Evolutionary conservation across 305 asterid species (phyloP), one percentile per base, ranked within the genome.

Genomic region (Fraxinus latifolia): DNA sequence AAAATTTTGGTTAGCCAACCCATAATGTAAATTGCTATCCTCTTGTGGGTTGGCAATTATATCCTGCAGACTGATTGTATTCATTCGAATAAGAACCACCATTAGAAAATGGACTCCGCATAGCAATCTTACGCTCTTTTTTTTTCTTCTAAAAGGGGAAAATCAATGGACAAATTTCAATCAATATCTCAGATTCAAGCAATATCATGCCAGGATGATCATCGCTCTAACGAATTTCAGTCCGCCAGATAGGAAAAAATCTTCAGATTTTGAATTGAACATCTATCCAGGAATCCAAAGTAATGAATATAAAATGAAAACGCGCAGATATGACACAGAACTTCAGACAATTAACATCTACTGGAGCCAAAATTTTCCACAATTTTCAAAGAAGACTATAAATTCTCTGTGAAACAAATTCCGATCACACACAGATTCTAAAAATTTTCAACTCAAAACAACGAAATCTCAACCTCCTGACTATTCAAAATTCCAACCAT

Each of bases 1-100:
- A 94, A 91, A 84, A 94, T 90, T 93, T 93, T 96, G 83, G 94
- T 87, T 75, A 96, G 84, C 99, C 99, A 96, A 81, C 93, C 93
- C 99, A 96, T 96, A 37, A 86, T 53, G 60, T 76, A 67, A 86
- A 33, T 42, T 44, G 74, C 80, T 85, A 82, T 76, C 80, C 23
- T 25, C 76, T 67, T 77, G 76, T 50, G 70, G 78, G 77, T 23
- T 23, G 80, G 68, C 84, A 74, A 60, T 75, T 76, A 82, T 83
- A 77, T 47, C 82, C 90, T 81, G 87, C 88, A 82, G 71, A 82
- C 84, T 77, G 79, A 67, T 44, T 15, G 74, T 25, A 82, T 74
- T 50, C 25, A 67, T 31, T 33, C 12, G 37, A 31, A 82, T 44
- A 58, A 75, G 47, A 73, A 27, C 14, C 44, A n/a, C 70, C 67